Percentiles rank a stretch among this genome's conserved stretches.
phyloP scores from a whole-genome alignment of 1,139 yeast species.

The Spathaspora sp. region DNA sequence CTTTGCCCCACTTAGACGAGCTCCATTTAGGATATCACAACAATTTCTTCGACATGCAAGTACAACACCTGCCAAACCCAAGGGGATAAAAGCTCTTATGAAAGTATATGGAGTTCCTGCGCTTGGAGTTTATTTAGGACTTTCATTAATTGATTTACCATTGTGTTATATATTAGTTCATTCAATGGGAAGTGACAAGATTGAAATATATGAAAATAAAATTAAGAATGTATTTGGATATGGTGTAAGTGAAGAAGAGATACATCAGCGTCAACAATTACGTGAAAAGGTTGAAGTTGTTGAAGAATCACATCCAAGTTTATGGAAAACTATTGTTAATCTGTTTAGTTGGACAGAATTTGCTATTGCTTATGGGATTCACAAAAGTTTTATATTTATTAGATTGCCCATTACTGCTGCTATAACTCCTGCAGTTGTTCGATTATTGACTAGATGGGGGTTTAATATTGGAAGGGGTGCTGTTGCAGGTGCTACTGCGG shows the following conservation, averaged over 20 bases:
- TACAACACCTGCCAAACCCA: slow-evolving; percentile 17
- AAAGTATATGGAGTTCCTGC: slow-evolving; percentile 92
- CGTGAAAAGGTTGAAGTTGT: slow-evolving; percentile 18
- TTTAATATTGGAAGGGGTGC: slow-evolving; percentile 66
- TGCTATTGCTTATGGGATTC: slow-evolving; percentile 89
- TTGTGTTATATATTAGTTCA: slow-evolving; percentile 81
- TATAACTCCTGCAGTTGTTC: slow-evolving; percentile 79
- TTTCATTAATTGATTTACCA: slow-evolving; percentile 77
- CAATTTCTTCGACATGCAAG: slow-evolving; percentile 4
- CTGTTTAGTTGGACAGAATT: slow-evolving; percentile 64
- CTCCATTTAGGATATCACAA: background rate
- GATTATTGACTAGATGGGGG: slow-evolving; percentile 69
- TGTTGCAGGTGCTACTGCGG: slow-evolving; percentile 29
- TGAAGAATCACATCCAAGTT: slow-evolving; percentile 8
- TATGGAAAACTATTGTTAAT: slow-evolving; percentile 8
- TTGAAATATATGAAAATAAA: slow-evolving; percentile 62
- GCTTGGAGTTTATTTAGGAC: slow-evolving; percentile 73
- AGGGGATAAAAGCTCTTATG: slow-evolving; percentile 66
- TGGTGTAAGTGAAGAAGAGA: slow-evolving; percentile 45
- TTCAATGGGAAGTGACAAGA: slow-evolving; percentile 78
- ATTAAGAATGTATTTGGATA: slow-evolving; percentile 60
- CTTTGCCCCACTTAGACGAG: slow-evolving; percentile 1
- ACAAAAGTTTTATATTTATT: slow-evolving; percentile 77
- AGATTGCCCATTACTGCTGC: slow-evolving; percentile 92
- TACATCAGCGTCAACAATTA: slow-evolving; percentile 33